Base-by-base conservation (phyloP, 805 yeast genomes). In the Metschnikowia picachoensis region DNA sequence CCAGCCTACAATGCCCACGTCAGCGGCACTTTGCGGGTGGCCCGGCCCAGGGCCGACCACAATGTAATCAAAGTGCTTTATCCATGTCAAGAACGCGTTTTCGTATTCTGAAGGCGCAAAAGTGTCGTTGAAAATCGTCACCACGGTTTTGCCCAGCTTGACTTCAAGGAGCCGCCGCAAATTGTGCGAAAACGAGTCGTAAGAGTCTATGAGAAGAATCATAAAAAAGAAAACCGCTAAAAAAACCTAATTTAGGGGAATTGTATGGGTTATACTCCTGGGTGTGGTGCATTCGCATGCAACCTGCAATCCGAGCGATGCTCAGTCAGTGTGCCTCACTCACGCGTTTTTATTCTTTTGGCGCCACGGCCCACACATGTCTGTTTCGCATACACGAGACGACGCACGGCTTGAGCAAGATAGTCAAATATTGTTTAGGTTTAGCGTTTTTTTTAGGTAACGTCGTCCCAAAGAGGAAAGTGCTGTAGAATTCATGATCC, bases 21-120 rank as follows among this genome's bases (percentile, higher is more conserved):
- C 97, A 1, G 60, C 54, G 32, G 4, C 75, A 58, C 55, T 70
- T 1, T 67, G 64, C 0, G 99, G 99, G 55, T 87, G 80, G 0
- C 99, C 99, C 0, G 99, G 99, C 0, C 99, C 99, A 0, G 99
- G 99, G 0, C 99, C 99, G 8, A 94, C 74, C 0, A 94, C 80
- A 3, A 94, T 72, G 30, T 89, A 89, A 47, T 86, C 88, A 53
- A 88, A 82, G 8, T 69, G 59, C 0, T 73, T 69, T 15, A 87
- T 59, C 47, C 76, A 72, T 1, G 57, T 48, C 6, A 56, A 53
- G 40, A 85, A 68, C 30, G 70, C 72, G 0, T 52, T 41, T 4
- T 62, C 59, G 48, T 62, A 70, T 8, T 64, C 60, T 17, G 50
- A 54, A 16, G 64, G 59, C 10, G 55, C 34, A 44, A 77, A 67